phyloP scores from a whole-genome alignment of 805 yeast species.

The Ogataea ganodermae region DNA sequence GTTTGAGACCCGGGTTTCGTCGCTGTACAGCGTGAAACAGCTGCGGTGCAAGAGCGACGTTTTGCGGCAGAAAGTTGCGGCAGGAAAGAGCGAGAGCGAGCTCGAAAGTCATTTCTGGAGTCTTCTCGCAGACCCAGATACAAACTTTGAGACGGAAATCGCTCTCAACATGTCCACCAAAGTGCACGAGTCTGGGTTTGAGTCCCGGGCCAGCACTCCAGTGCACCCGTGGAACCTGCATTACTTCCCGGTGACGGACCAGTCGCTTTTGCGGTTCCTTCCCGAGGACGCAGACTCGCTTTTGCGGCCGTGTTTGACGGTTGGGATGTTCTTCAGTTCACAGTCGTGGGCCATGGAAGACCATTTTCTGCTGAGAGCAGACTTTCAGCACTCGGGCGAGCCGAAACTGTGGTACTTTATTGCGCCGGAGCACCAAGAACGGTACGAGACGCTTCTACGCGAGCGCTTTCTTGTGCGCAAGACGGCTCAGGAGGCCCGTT shows the following conservation, averaged over 20 bases:
- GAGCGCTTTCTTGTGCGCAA: conserved; percentile 8
- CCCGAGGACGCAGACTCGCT: conserved; percentile 47
- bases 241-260: conserved; percentile 51
- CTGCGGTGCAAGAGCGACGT: conserved; percentile 56
- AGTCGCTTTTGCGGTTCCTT: conserved; percentile 49
- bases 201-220: conserved; percentile 18
- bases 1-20: conserved; percentile 44
- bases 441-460: conserved; percentile 48
- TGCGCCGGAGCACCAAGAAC: conserved; percentile 54
- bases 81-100: no score
- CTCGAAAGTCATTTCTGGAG: conserved; percentile 49
- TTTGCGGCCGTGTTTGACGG: conserved; percentile 45
- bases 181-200: conserved; percentile 44
- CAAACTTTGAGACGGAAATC: conserved; percentile 39
- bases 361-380: conserved; percentile 54
- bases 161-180: conserved; percentile 36
- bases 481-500: conserved; percentile 10
- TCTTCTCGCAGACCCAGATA: conserved; percentile 33
- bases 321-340: conserved; percentile 56
- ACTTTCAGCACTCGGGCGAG: conserved; percentile 59
- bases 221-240: conserved; percentile 58
- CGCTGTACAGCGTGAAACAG: conserved; percentile 56
- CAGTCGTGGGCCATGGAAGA: conserved; percentile 64
- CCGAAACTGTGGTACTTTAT: conserved; percentile 61
- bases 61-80: conserved; percentile 38